Percentiles rank a stretch among this genome's conserved stretches.
These are phyloP conservation scores for Solanum rostratum DNA, from an alignment of 257 asterid species.

Conservation along the genomic window DNA sequence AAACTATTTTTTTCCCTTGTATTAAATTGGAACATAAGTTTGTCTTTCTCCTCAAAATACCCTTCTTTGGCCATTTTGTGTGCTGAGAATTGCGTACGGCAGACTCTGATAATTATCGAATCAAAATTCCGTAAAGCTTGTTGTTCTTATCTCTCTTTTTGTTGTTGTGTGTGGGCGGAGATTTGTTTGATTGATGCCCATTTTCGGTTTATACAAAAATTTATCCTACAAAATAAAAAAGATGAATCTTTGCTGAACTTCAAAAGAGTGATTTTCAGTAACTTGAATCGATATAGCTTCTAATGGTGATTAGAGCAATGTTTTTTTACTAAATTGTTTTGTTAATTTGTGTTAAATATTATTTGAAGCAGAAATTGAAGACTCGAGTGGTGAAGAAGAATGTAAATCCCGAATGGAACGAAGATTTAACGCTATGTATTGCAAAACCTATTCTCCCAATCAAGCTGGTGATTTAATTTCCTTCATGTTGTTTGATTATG, in stretches of 20 bases:
- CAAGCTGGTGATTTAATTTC: conserved; percentile 47
- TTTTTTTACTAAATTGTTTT: neutral
- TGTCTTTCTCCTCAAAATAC: neutral
- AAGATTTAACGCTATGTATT: conserved; percentile 56
- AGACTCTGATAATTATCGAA: neutral
- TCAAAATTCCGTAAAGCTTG: neutral
- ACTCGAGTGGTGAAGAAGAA: conserved; percentile 65
- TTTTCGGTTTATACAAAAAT: neutral
- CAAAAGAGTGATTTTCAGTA: neutral
- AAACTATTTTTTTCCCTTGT: neutral
- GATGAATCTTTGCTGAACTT: neutral
- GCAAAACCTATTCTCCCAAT: conserved; percentile 46
- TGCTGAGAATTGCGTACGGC: neutral
- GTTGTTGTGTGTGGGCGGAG: neutral
- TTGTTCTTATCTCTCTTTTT: neutral
- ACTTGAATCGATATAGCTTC: neutral
- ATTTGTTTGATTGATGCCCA: neutral
- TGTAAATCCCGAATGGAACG: conserved; percentile 72
- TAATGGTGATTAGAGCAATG: neutral
- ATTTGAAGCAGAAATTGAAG: conserved; percentile 47
- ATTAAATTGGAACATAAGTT: neutral
- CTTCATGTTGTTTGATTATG: neutral
- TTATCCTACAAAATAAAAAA: neutral
- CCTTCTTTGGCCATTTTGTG: neutral
- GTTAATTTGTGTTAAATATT: neutral